These are phyloP conservation scores for Fusarium tjaetaba DNA, from an alignment of 2,329 filamentous ascomycete species.

Conservation along the genomic window DNA sequence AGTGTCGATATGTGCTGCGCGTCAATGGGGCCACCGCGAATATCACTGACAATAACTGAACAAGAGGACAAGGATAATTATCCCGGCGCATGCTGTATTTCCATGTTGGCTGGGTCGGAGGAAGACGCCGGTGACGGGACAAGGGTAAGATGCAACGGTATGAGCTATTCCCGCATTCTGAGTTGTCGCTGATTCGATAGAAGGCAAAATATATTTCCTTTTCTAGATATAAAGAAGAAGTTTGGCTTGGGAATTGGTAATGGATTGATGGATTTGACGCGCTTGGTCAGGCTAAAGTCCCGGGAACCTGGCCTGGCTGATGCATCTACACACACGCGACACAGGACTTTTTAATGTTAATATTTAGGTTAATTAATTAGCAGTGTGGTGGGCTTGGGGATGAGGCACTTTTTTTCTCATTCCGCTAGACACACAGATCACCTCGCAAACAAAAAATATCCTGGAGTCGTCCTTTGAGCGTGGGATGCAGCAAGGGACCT, in stretches of 20 bases:
- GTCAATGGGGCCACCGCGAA: slow-evolving; percentile 27
- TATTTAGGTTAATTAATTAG: slow-evolving; percentile 15
- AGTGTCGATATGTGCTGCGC: slow-evolving; percentile 32
- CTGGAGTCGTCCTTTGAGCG: neutral
- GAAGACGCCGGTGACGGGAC: slow-evolving; percentile 13
- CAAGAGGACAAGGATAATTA: slow-evolving; percentile 7
- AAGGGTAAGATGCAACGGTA: slow-evolving; percentile 30
- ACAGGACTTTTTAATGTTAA: slow-evolving; percentile 5
- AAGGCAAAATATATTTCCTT: slow-evolving; percentile 16
- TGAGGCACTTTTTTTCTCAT: slow-evolving; percentile 6
- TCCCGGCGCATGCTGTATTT: neutral
- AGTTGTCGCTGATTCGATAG: slow-evolving; percentile 35
- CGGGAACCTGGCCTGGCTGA: neutral
- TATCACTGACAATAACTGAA: neutral
- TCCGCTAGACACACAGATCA: neutral
- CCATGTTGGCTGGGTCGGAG: slow-evolving; percentile 29
- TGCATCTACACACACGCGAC: slow-evolving; percentile 10
- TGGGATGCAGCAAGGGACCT: slow-evolving; percentile 8
- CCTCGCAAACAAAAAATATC: neutral
- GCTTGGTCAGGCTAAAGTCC: slow-evolving; percentile 22
- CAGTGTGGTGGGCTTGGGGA: neutral
- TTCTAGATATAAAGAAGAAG: slow-evolving; percentile 18
- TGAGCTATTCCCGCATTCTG: slow-evolving; percentile 32
- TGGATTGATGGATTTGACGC: slow-evolving; percentile 29
- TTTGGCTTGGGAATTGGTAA: slow-evolving; percentile 37